Evolutionary conservation across 345 rosid species (phyloP), one percentile per base, ranked within the genome.

Genomic region (Heritiera fomes): DNA sequence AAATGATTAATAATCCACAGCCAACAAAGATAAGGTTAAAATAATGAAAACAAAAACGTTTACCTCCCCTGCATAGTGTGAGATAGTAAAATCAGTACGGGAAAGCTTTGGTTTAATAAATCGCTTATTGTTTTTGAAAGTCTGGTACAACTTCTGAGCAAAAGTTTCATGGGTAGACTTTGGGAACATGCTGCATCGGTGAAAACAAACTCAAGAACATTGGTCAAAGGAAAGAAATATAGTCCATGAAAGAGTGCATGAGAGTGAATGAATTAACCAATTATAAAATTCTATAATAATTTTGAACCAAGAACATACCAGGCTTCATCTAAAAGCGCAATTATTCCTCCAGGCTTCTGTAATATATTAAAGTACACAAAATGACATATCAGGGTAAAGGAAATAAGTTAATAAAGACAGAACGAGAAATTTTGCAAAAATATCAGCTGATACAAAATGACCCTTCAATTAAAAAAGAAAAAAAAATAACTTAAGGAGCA

Each of bases 331-430:
- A 91, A 89, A 46, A 91, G 85, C 15, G 95, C 90, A 79, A 90
- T 88, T 80, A 91, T 90, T 66, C 95, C 95, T 71, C 95, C 93
- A 60, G 95, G 95, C 87, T 91, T 91, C 95, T 91, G 93, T 88
- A 81, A 70, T 43, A 10, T 56, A 38, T 56, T 17, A 20, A 71
- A 68, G 20, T 5, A 6, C 17, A 67, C 40, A 65, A 66, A 49
- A 66, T 17, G 74, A 23, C 13, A 67, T 65, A 40, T 23, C 14
- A 77, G 61, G 41, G 34, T 23, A 66, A 43, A n/a, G 66, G 17
- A 58, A 45, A 49, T 50, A 34, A 2, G 3, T 34, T 34, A 34
- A 34, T 7, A 43, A 56, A 10, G 5, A 43, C 13, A 6, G 2
- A 56, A 78, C 43, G 34, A 45, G 28, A 45, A 56, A 34, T 32